phyloP scores from a whole-genome alignment of 345 rosid species.

The Alliaria petiolata region DNA sequence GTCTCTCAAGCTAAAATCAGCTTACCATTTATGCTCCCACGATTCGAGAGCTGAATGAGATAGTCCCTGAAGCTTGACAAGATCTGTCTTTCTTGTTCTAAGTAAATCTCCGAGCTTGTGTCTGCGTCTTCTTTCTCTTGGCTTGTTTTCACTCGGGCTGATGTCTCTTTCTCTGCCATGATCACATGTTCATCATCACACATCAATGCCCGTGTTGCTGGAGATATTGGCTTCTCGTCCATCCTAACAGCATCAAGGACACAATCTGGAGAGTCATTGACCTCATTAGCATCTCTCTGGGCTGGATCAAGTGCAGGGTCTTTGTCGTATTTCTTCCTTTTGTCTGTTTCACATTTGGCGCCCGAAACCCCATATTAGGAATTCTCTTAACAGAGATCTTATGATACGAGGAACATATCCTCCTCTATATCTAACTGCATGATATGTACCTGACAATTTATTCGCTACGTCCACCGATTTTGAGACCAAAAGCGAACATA shows the following conservation, averaged over 20 bases:
- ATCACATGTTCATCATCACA: slow-evolving; percentile 56
- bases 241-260: slow-evolving; percentile 26
- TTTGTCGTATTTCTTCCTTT: neutral
- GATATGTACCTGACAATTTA: slow-evolving; percentile 42
- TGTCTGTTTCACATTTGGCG: slow-evolving; percentile 5
- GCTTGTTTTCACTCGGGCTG: slow-evolving; percentile 10
- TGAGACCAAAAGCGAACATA: slow-evolving; percentile 57
- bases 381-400: neutral
- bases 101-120: slow-evolving; percentile 37
- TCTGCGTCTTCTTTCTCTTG: slow-evolving; percentile 24
- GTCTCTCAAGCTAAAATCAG: neutral
- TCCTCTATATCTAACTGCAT: neutral
- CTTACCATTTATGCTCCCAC: slow-evolving; percentile 52
- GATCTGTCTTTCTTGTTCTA: slow-evolving; percentile 52
- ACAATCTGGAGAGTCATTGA: slow-evolving; percentile 25
- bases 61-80: slow-evolving; percentile 48
- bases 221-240: slow-evolving; percentile 37
- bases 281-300: slow-evolving; percentile 25
- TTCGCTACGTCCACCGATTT: slow-evolving; percentile 46
- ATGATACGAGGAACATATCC: neutral
- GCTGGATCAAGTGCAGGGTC: slow-evolving; percentile 28
- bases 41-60: slow-evolving; percentile 45
- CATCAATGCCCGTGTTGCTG: slow-evolving; percentile 58
- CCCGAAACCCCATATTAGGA: slow-evolving; percentile 7
- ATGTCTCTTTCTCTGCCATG: slow-evolving; percentile 25